Base-by-base conservation (phyloP, 1,139 yeast species). In the Arxiozyma bovina region DNA sequence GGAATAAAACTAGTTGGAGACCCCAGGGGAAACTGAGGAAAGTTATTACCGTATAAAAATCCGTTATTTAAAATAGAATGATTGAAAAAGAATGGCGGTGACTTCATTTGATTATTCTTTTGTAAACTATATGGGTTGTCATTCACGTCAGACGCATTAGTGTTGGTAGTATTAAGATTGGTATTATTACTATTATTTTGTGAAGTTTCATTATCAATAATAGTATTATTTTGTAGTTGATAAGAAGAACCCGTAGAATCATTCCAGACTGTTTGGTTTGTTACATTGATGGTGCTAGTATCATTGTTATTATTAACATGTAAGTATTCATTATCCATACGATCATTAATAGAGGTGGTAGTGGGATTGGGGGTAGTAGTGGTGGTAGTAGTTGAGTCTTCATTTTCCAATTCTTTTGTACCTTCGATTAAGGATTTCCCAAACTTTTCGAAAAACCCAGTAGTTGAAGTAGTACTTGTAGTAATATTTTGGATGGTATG, bases 361-460 rank as follows among this genome's bases (percentile, higher is more conserved):
- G 8, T 8, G 8, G 30, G 5, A 8, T 8, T 27, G 9, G 5
- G 5, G 8, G 11, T 11, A 7, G 11, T 27, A 8, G 25, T 6
- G 25, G 25, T 6, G 6, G 30, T 27, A 11, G 34, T 25, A 23
- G 20, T 49, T 42, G n/a, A 20, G 27, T 18, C 25, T 21, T 42
- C 42, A 43, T 45, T 48, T 56, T 67, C 71, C 42, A 69, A 58
- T 58, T 69, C 70, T 40, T 63, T 61, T 1, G 72, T 69, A 15
- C 70, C 71, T 53, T 68, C 71, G 21, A 69, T 66, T 47, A 69
- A 53, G 22, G 70, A 59, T 53, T 64, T 65, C 40, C 72, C 72
- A 52, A 69, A 65, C 51, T 61, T 60, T 50, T 69, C 71, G 51
- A 68, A 69, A 51, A 69, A 67, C 9, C 70, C 66, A 21, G 62